Evolutionary conservation across 768 basidiomycete genomes (phyloP), one percentile per base, ranked within the genome.

Genomic region (Cyclocybe cylindracea): DNA sequence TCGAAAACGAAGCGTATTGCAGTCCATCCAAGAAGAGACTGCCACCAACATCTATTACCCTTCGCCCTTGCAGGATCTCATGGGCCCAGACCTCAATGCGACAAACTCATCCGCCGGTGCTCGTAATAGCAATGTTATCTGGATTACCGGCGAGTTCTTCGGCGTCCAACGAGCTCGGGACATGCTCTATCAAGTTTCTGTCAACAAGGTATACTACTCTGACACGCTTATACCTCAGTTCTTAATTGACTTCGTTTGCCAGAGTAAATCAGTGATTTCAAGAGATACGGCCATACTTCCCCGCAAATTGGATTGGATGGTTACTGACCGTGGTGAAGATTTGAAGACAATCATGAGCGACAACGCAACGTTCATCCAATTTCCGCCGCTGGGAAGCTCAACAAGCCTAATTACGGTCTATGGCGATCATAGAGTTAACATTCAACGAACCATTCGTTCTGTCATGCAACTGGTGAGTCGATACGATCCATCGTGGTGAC

Each of bases 81-180:
- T 91, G 38, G 89, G 91, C 18, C 81, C 85, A 9, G 85, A 90
- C 52, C 67, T 82, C 44, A 70, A 72, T 46, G 68, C 65, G 9
- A 59, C 75, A 14, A 75, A 76, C 37, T 62, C 70, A 37, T 69
- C 74, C 29, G 71, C 71, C 14, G 61, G 68, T 64, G 69, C 78
- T 72, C 80, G 86, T 62, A 84, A 82, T 51, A 78, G 77, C 53
- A 93, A 91, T 65, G 72, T 87, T 16, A 88, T 98, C 54, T 99
- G 91, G 88, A 94, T 99, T 61, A 98, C 96, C 0, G 96, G 96
- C 38, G 96, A 98, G 69, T 97, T 96, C 66, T 96, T 98, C 57
- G 91, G 91, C 13, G 95, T 98, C 9, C 92, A 96, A 66, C 76
- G 96, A 45, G 96, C 96, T 9, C 79, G 91, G 57, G 96, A 98